Evolutionary conservation across 352 stramenopile species (phyloP).

Genomic region (Phytopythium aichiense): DNA sequence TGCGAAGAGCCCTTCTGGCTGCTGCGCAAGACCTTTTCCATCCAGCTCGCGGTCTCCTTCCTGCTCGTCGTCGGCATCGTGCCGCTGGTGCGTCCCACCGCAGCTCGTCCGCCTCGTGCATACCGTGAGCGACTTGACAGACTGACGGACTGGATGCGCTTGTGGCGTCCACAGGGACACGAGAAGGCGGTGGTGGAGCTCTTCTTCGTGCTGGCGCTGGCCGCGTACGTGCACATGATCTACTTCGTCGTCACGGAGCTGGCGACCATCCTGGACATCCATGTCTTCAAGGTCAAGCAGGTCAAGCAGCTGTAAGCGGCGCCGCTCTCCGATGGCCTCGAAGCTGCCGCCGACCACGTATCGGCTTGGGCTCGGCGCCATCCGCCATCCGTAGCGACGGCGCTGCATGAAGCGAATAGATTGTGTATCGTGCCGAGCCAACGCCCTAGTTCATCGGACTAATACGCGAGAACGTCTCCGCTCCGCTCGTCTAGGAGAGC

Average conservation of each 20-base stretch:
- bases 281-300: constrained; percentile 78
- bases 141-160: constrained; percentile 1
- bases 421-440: not conserved
- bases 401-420: not conserved
- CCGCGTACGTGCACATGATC: constrained; percentile 78
- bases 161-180: constrained; percentile 29
- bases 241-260: constrained; percentile 78
- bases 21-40: constrained; percentile 76
- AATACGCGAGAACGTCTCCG: not conserved
- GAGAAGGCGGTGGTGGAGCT: constrained; percentile 69
- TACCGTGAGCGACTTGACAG: not conserved
- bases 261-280: constrained; percentile 68
- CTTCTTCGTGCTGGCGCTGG: constrained; percentile 72
- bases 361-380: not conserved
- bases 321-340: too few species aligned
- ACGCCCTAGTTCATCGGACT: not conserved
- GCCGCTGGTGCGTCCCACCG: constrained; percentile 42
- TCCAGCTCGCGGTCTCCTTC: constrained; percentile 56
- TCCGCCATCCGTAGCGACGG: not conserved
- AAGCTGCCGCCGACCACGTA: too few species aligned
- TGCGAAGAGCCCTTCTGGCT: constrained; percentile 84
- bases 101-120: not conserved
- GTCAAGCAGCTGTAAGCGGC: too few species aligned
- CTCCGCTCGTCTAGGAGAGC: constrained; percentile 33
- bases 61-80: constrained; percentile 70